A percentile compares a stretch with the other conserved stretches of the same genome.
Evolutionary conservation across 2,329 filamentous ascomycete species (phyloP).

Genomic region (Calonectria pteridis): DNA sequence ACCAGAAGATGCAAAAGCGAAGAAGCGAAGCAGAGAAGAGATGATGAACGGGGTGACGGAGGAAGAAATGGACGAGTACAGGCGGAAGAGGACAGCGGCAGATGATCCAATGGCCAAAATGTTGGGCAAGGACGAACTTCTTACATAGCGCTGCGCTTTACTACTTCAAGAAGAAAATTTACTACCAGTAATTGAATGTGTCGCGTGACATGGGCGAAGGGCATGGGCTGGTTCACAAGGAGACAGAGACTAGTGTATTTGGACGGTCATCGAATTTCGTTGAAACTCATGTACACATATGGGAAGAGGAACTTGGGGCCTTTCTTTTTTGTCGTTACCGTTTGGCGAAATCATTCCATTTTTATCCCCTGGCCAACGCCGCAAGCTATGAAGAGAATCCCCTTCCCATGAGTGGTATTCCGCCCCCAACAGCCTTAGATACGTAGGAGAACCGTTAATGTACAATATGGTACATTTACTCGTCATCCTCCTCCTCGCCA

Average conservation of each 20-base stretch:
- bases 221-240: conserved; percentile 21
- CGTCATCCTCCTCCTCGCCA: conserved; percentile 90
- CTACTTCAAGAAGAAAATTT: too few relatives aligned
- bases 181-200: background rate
- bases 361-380: conserved; percentile 65
- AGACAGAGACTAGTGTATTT: conserved; percentile 20
- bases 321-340: conserved; percentile 41
- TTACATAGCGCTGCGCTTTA: conserved; percentile 35
- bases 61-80: conserved; percentile 88
- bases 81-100: conserved; percentile 77
- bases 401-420: conserved; percentile 54
- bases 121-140: conserved; percentile 76
- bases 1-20: conserved; percentile 53
- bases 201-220: background rate
- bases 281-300: conserved; percentile 43
- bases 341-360: conserved; percentile 57
- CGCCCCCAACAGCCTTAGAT: conserved; percentile 47
- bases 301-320: conserved; percentile 33
- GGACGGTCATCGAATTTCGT: conserved; percentile 34
- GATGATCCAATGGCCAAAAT: conserved; percentile 91
- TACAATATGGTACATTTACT: conserved; percentile 61
- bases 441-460: conserved; percentile 47
- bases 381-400: conserved; percentile 61
- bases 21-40: conserved; percentile 83
- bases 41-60: conserved; percentile 84